Conservation (phyloP, 129 eudicot species). For the Solidago caesia region DNA sequence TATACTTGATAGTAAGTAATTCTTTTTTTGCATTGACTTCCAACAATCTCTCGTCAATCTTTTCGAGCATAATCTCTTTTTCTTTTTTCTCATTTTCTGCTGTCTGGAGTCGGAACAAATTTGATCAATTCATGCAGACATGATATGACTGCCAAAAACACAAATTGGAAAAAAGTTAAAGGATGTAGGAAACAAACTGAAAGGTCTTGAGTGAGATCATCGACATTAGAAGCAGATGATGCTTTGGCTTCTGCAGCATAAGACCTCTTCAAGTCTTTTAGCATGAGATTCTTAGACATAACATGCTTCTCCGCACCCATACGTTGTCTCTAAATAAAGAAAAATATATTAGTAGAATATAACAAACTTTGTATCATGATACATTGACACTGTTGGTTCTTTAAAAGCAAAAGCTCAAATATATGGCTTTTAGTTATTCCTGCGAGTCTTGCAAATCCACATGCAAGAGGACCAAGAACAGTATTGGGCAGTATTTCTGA, state of each 20-base stretch:
- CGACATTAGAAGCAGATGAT: slow-evolving; percentile 53
- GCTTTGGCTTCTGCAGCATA: slow-evolving; percentile 50
- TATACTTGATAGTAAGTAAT: slow-evolving; percentile 45
- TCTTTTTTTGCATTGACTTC: slow-evolving; percentile 59
- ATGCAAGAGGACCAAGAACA: no score
- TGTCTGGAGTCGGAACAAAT: slow-evolving; percentile 42
- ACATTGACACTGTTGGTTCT: no score
- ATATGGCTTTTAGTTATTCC: no score
- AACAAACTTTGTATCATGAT: background rate
- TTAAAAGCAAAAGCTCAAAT: no score
- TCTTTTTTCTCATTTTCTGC: slow-evolving; percentile 49
- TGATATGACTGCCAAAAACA: background rate
- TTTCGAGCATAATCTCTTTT: slow-evolving; percentile 46
- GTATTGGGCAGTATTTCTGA: no score
- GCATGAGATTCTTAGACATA: slow-evolving; percentile 44
- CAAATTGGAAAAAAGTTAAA: background rate
- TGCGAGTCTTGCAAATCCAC: no score
- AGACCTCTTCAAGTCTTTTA: slow-evolving; percentile 59
- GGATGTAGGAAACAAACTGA: slow-evolving; percentile 49
- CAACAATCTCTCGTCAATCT: slow-evolving; percentile 44
- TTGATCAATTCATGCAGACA: background rate
- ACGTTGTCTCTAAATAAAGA: slow-evolving; percentile 58
- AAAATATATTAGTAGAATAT: slow-evolving; percentile 2
- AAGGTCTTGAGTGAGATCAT: slow-evolving; percentile 68
- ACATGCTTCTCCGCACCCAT: slow-evolving; percentile 38